Percentiles rank a stretch among this genome's conserved stretches.
These are phyloP conservation scores for Phytophthora pisi DNA, from an alignment of 352 stramenopile genomes.

Conservation along the genomic window DNA sequence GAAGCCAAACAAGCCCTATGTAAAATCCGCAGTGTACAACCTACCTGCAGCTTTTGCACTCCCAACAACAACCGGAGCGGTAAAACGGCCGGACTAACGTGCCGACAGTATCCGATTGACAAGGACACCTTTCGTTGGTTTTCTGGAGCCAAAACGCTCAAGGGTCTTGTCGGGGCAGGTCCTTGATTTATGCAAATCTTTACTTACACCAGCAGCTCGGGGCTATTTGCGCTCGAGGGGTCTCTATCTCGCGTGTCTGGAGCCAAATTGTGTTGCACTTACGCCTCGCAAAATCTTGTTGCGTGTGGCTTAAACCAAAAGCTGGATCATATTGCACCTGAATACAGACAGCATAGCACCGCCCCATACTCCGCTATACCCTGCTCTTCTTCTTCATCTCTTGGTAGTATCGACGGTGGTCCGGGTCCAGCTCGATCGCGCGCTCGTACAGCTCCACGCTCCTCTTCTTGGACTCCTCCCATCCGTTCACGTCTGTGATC, in stretches of 20 bases:
- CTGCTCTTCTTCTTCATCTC: conserved; percentile 53
- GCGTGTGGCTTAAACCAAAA: too few relatives aligned
- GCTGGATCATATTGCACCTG: too few relatives aligned
- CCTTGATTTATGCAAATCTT: too few relatives aligned
- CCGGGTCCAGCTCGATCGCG: conserved; percentile 53
- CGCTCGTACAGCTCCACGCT: conserved; percentile 58
- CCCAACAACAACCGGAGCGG: too few relatives aligned
- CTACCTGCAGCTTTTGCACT: too few relatives aligned
- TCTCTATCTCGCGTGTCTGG: too few relatives aligned
- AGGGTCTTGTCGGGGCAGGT: neutral
- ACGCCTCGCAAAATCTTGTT: neutral
- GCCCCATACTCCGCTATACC: neutral
- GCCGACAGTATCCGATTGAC: neutral
- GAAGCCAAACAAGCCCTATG: too few relatives aligned
- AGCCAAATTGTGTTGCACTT: too few relatives aligned
- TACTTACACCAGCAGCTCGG: too few relatives aligned
- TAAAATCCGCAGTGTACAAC: too few relatives aligned
- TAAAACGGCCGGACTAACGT: neutral
- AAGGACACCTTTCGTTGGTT: neutral
- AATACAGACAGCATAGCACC: too few relatives aligned
- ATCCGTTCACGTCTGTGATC: conserved; percentile 27
- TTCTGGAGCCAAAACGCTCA: neutral
- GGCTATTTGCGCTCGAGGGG: neutral
- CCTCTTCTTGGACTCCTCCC: conserved; percentile 42
- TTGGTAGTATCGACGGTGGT: conserved; percentile 66